These are phyloP conservation scores for Sporobolomyces roseus DNA, from an alignment of 768 basidiomycete genomes.

Conservation along the genomic window DNA sequence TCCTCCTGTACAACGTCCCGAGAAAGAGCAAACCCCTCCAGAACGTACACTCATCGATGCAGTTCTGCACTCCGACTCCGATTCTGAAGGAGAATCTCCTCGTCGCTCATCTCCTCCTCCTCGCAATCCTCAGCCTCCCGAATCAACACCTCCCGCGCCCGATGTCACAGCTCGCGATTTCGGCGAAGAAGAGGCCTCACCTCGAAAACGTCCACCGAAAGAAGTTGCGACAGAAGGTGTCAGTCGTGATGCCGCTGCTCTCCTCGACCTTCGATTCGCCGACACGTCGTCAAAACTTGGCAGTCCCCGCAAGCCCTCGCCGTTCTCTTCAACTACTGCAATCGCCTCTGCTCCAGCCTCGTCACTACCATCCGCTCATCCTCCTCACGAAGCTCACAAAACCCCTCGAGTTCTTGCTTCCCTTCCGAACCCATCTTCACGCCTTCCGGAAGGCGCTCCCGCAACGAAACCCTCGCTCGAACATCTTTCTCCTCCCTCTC, in stretches of 20 bases:
- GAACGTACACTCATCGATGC: slow-evolving; percentile 21
- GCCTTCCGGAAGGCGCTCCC: no score
- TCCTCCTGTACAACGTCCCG: no score
- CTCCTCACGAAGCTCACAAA: not conserved
- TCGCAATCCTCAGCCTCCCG: slow-evolving; percentile 1
- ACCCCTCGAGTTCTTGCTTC: not conserved
- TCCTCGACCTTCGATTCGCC: slow-evolving; percentile 17
- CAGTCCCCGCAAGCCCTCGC: not conserved
- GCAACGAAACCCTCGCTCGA: no score
- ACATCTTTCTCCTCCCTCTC: no score
- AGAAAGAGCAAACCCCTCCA: not conserved
- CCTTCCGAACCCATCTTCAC: not conserved
- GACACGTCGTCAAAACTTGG: slow-evolving; percentile 1
- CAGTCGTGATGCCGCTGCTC: not conserved
- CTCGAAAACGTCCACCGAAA: not conserved
- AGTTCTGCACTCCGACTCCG: slow-evolving; percentile 25
- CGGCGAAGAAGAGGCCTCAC: not conserved
- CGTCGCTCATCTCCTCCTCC: not conserved
- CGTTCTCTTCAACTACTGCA: not conserved
- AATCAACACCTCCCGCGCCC: not conserved
- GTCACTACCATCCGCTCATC: no score
- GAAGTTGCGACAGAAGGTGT: no score
- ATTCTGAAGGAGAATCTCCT: slow-evolving; percentile 9
- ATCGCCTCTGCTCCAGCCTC: no score
- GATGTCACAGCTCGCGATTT: slow-evolving; percentile 10